Base-by-base conservation (phyloP, 1,139 yeast species). In the Lodderomyces elongisporus region DNA sequence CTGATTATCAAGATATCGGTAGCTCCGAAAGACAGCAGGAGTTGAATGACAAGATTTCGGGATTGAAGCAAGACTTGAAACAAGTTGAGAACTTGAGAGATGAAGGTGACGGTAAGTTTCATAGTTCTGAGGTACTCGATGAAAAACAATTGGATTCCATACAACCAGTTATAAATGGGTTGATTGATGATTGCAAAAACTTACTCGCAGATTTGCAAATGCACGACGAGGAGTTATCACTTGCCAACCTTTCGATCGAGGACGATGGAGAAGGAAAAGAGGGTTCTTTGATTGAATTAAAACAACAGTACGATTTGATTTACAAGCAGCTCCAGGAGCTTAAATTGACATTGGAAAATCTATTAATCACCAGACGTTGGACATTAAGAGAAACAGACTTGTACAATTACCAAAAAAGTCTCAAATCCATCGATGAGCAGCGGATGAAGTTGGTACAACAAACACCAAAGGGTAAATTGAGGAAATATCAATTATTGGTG, bases 341-440 rank as follows among this genome's bases (percentile, higher is more conserved):
- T 46, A 85, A 87, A 56, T 67, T 76, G 17, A 80, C 79, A 14
- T 66, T 91, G 42, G 95, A 85, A 48, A 85, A 85, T 46, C 64
- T 91, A 45, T 67, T 88, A 44, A 77, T 91, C 23, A 91, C 98
- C 3, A 79, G 96, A 60, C 76, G 97, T 56, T 91, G 98, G 98
- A 89, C 97, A 2, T 67, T 91, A 59, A 76, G 98, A 51, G 95
- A 88, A 52, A 91, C 97, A 0, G 98, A 91, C 58, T 67, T 91
- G 45, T 91, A 84, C 60, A 71, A 73, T 35, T 89, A 84, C 54
- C 95, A 88, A 56, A 77, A 80, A 49, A 70, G 69, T 42, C 64
- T 89, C 43, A 79, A 79, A 48, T 73, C 70, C 38, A 79, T 89
- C 42, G 96, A 89, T 52, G 81, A 75, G 35, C 56, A 74, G 42